phyloP scores from a whole-genome alignment of 2,329 filamentous ascomycete species.

The Diaporthe sp. region DNA sequence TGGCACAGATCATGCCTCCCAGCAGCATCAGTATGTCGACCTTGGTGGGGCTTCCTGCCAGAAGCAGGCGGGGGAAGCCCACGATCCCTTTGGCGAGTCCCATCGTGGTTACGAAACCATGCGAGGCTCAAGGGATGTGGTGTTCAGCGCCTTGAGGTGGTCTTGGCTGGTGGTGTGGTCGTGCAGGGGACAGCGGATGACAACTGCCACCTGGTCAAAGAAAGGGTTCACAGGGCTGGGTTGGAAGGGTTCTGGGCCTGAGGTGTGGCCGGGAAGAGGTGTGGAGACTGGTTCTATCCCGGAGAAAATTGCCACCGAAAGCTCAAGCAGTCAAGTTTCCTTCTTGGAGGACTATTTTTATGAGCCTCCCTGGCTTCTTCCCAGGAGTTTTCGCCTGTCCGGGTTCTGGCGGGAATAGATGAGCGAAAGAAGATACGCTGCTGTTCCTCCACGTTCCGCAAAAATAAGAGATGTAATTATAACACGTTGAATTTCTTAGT shows the following conservation, averaged over 20 bases:
- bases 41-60: slow-evolving; percentile 41
- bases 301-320: slow-evolving; percentile 5
- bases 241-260: background rate
- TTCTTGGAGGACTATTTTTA: background rate
- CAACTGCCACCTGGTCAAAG: slow-evolving; percentile 6
- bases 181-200: background rate
- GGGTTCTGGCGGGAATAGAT: background rate
- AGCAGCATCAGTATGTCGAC: slow-evolving; percentile 41
- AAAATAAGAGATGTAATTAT: background rate
- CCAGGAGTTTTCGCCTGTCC: background rate
- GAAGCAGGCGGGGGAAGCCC: slow-evolving; percentile 43
- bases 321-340: background rate
- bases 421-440: too few species aligned
- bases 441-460: accelerated
- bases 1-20: slow-evolving; percentile 41
- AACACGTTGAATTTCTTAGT: background rate
- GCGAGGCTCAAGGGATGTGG: too few species aligned
- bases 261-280: background rate
- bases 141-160: background rate
- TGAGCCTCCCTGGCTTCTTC: background rate
- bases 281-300: background rate
- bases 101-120: slow-evolving; percentile 37
- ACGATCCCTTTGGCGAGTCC: slow-evolving; percentile 40
- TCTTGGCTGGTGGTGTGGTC: background rate
- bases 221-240: slow-evolving; percentile 8